Percentiles rank a stretch among this genome's conserved stretches.
phyloP scores from a whole-genome alignment of 2,329 filamentous ascomycete species.

The Neurospora crassa region DNA sequence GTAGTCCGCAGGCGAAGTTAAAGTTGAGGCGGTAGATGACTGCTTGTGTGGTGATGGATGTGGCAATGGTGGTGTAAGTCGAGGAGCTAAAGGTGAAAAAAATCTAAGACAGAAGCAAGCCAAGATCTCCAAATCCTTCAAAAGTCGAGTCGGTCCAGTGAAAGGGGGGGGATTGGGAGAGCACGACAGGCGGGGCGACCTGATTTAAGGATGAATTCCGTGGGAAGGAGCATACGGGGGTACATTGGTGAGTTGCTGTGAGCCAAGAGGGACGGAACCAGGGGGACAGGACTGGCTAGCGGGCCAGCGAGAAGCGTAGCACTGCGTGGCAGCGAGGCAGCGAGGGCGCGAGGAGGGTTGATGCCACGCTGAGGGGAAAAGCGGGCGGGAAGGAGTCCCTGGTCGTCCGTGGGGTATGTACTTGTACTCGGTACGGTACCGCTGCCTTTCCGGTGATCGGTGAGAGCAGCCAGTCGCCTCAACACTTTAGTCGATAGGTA shows the following conservation, averaged over 20 bases:
- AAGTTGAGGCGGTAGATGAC: background rate
- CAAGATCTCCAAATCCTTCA: background rate
- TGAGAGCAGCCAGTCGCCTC: background rate
- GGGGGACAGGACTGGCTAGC: background rate
- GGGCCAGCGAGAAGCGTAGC: background rate
- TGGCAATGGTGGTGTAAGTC: background rate
- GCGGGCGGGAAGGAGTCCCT: background rate
- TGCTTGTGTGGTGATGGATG: background rate
- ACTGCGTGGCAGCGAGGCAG: background rate
- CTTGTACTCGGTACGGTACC: background rate
- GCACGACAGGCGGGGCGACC: slow-evolving; percentile 1
- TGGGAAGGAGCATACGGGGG: background rate
- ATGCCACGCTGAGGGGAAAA: background rate
- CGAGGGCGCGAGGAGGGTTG: background rate
- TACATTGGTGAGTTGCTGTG: background rate
- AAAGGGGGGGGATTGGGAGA: background rate
- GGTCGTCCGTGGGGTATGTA: background rate
- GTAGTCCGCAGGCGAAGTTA: background rate
- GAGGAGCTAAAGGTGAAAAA: background rate
- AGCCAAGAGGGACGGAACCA: background rate
- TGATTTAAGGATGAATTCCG: slow-evolving; percentile 5
- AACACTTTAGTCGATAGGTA: background rate
- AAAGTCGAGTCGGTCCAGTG: background rate
- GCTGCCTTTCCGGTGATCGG: background rate
- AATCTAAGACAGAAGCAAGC: background rate